Evolutionary conservation across 1,284 basidiomycete genomes (phyloP), one percentile per base, ranked within the genome.

Genomic region (Trametes polyzona): DNA sequence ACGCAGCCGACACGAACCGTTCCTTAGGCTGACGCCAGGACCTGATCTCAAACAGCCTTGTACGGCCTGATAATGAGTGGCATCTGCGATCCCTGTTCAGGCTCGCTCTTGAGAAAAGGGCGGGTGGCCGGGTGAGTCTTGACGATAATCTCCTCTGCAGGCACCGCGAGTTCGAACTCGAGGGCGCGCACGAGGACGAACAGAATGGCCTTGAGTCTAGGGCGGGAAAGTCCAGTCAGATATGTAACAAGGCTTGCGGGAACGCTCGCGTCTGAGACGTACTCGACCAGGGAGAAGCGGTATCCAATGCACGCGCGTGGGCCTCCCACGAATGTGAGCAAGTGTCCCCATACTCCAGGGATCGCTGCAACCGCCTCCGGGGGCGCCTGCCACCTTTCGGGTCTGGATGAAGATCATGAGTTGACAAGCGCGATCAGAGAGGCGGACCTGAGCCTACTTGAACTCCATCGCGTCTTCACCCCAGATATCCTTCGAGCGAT

Each of bases 221-320:
- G 19, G 4, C 10, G 16, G 14, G 7, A 6, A 23, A 2, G 21
- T 24, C 2, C 8, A 11, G 14, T 40, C 19, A 24, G 21, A 19
- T n/a, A 24, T 17, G 21, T 14, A 9, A 24, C 21, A 24, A n/a
- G n/a, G n/a, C n/a, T n/a, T n/a, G n/a, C n/a, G n/a, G n/a, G n/a
- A n/a, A n/a, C n/a, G n/a, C n/a, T n/a, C n/a, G n/a, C n/a, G n/a
- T n/a, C n/a, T n/a, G n/a, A 21, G 33, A 69, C 74, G 48, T 61
- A 84, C 82, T 90, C 87, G 19, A 83, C 75, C 17, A 90, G 63
- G 1, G 88, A 80, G 65, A 91, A 90, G 9, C 85, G 80, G 67
- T 85, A 90, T 0, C 88, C 88, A 43, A 87, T 86, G 62, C 85
- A 87, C 1, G 83, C 78, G 29, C 78, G 78, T 4, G 83, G 78